Conservation (phyloP, 345 rosid genomes). For the Eucalyptus coolabah region DNA sequence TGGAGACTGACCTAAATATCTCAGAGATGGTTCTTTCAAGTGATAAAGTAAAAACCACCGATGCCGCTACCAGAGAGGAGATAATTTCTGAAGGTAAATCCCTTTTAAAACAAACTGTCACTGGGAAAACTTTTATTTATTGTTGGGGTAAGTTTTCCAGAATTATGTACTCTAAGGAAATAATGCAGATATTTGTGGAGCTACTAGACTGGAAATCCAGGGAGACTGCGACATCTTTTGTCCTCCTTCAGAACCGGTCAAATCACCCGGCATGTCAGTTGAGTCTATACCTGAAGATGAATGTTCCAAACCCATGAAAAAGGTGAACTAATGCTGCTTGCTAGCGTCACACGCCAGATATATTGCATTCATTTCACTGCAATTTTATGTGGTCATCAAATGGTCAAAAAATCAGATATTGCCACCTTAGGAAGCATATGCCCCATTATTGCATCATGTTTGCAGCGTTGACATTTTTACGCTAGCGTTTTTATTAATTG, state of each 20-base stretch:
- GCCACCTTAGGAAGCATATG: not conserved
- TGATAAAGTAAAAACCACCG: slow-evolving; percentile 9
- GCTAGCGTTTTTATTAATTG: not conserved
- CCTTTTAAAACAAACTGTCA: not conserved
- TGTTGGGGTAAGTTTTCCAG: not conserved
- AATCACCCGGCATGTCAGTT: slow-evolving; percentile 4
- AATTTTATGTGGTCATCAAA: not conserved
- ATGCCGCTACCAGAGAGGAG: slow-evolving; percentile 1
- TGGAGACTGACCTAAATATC: slow-evolving; percentile 6
- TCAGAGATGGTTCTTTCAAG: slow-evolving; percentile 1
- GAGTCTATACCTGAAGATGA: slow-evolving; percentile 17
- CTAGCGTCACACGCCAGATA: not conserved
- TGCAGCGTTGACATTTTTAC: not conserved
- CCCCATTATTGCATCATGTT: not conserved
- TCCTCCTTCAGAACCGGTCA: slow-evolving; percentile 9
- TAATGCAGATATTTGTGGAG: slow-evolving; percentile 4
- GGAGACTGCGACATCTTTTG: slow-evolving; percentile 10
- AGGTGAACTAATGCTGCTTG: slow-evolving; percentile 15
- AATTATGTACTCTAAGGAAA: slow-evolving; percentile 5
- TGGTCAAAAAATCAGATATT: not conserved
- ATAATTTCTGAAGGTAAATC: slow-evolving; percentile 32
- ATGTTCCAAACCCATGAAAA: slow-evolving; percentile 6
- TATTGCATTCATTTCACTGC: not conserved
- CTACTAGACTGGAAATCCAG: slow-evolving; percentile 11
- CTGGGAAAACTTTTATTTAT: not conserved